Base-by-base conservation (phyloP, 208 protist genomes). In the Trypanosoma platydactyli region DNA sequence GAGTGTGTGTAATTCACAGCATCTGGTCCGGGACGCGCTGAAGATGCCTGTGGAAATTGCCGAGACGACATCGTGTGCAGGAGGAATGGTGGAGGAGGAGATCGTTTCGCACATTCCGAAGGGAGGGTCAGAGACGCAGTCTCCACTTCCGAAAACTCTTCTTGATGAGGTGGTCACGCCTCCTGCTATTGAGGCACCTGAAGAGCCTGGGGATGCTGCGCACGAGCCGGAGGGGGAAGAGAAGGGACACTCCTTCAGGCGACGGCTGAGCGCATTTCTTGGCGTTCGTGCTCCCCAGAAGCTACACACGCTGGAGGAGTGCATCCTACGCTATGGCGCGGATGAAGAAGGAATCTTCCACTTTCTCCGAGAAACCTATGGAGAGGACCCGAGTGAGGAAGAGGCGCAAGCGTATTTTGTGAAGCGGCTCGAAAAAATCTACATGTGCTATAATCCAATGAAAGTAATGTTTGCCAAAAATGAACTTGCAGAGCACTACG, bases 61-160 rank as follows among this genome's bases (percentile, higher is more conserved):
- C 22, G 76, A 66, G 16, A 80, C 71, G 41, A 54, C 84, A 50
- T 50, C 78, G 56, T 76, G 73, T 46, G 53, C 13, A 48, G 18
- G 72, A 24, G 79, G 81, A 11, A 76, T 76, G 50, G 81, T 86
- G 62, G 78, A 79, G 64, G 64, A 52, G 13, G 63, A 74, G 16
- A 73, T 87, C 27, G 48, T 78, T 56, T 49, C 76, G 30, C 73
- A 86, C 9, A 80, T 83, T 15, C 53, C 74, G 30, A 63, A 80
- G 52, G 79, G 79, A 57, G 84, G 84, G 11, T 53, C 80, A 20
- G 77, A 90, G 72, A 78, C 84, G 27, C 25, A 61, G 55, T 27
- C 27, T 11, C 55, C 55, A 33, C 55, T 61, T 1, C 55, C 55
- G 13, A 0, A 61, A 6, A 3, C 11, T 48, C 5, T 27, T 9